Evolutionary conservation across 2,329 filamentous ascomycete species (phyloP).

Genomic region (Erysiphe pulchra): DNA sequence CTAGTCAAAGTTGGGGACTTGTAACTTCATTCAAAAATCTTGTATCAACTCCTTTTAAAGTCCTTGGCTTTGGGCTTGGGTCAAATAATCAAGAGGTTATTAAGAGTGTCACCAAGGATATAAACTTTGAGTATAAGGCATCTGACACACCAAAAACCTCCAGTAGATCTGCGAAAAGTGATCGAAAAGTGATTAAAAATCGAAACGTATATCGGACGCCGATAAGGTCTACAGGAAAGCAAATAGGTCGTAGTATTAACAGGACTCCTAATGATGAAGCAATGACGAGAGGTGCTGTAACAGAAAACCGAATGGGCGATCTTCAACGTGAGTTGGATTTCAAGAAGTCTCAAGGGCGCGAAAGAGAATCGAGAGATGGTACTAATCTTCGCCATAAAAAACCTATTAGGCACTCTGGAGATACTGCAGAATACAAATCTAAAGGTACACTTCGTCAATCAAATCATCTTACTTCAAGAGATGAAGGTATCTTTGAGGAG

Average conservation of each 20-base stretch:
- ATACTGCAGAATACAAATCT: background rate
- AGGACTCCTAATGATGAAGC: background rate
- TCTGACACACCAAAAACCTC: background rate
- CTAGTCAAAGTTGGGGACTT: background rate
- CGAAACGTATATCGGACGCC: background rate
- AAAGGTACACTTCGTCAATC: background rate
- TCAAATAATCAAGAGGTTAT: background rate
- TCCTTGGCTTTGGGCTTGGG: background rate
- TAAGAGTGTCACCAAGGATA: background rate
- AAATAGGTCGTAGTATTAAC: background rate
- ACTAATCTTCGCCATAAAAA: background rate
- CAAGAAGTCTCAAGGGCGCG: background rate
- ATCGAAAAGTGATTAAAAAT: background rate
- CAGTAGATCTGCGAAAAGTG: background rate
- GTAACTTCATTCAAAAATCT: background rate
- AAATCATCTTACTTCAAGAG: background rate
- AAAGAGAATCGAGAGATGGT: background rate
- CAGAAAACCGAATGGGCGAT: background rate
- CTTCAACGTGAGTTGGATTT: background rate
- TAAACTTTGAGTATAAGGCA: background rate
- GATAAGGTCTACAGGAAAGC: background rate
- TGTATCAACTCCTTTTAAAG: constrained; percentile 1
- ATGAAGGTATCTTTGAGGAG: background rate
- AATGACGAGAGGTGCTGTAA: background rate
- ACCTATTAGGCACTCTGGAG: background rate